Conservation (phyloP, 140 eudicot species). For the Anethum foeniculum region DNA sequence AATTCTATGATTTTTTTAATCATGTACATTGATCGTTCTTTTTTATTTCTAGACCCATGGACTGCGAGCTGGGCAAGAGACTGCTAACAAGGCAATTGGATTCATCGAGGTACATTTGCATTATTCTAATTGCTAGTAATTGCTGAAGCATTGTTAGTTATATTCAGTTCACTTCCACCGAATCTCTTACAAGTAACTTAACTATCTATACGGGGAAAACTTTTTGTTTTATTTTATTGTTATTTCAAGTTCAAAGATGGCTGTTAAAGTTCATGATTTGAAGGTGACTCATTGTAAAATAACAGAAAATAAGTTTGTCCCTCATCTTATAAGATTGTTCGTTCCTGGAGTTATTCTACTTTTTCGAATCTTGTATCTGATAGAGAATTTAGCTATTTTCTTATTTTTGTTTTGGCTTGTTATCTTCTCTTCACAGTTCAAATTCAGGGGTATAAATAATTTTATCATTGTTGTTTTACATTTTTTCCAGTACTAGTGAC, state of each 20-base stretch:
- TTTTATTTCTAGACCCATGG: constrained; percentile 70
- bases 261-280: not conserved
- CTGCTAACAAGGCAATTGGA: constrained; percentile 75
- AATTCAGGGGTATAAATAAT: not conserved
- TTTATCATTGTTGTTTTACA: not conserved
- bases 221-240: not conserved
- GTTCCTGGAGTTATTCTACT: not conserved
- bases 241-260: not conserved
- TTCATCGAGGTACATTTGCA: constrained; percentile 62
- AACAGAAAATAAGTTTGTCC: not conserved
- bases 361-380: not conserved
- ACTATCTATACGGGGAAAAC: not conserved
- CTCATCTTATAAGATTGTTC: not conserved
- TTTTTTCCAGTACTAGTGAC: not conserved
- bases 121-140: not conserved
- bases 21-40: not conserved
- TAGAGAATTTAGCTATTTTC: not conserved
- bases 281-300: not conserved
- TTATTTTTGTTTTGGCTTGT: not conserved
- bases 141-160: not conserved
- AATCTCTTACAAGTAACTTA: not conserved
- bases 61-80: constrained; percentile 74
- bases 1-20: not conserved
- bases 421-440: not conserved
- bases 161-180: not conserved